Percentiles rank a stretch among this genome's conserved stretches.
These are phyloP conservation scores for Colletotrichum eleusines DNA, from an alignment of 2,329 filamentous ascomycete species.

Conservation along the genomic window DNA sequence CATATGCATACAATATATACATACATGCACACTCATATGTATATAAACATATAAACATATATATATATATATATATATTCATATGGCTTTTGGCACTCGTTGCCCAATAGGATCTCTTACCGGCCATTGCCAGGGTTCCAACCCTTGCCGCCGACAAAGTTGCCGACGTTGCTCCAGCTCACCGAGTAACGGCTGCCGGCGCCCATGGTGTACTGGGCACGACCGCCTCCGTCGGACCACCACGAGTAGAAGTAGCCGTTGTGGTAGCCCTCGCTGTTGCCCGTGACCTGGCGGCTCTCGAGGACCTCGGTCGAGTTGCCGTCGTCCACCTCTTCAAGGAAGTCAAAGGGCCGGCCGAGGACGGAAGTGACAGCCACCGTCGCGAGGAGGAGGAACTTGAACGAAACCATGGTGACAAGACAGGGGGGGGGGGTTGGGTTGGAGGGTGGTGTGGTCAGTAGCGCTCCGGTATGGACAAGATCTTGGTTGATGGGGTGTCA, in stretches of 20 bases:
- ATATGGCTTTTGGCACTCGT: not conserved
- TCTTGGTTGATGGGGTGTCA: not conserved
- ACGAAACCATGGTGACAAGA: conserved; percentile 10
- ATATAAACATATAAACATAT: no score
- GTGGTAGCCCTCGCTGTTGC: conserved; percentile 47
- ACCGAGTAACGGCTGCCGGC: conserved; percentile 57
- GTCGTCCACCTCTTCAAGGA: conserved; percentile 3
- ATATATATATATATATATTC: no score
- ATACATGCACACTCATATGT: no score
- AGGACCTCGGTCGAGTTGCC: conserved; percentile 17
- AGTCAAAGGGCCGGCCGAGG: conserved; percentile 16
- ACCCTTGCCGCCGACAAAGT: conserved; percentile 70
- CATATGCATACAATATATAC: no score
- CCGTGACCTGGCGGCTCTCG: conserved; percentile 41
- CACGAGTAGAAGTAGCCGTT: conserved; percentile 60
- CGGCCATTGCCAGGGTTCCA: conserved; percentile 65
- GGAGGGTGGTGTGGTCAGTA: not conserved
- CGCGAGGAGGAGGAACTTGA: conserved; percentile 9
- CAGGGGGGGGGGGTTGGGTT: not conserved
- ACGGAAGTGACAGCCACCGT: conserved; percentile 16
- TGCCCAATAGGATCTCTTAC: not conserved
- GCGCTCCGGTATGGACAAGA: not conserved
- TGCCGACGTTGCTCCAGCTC: conserved; percentile 59
- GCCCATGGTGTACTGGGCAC: conserved; percentile 58
- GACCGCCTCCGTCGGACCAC: conserved; percentile 57